Percentiles rank a stretch among this genome's conserved stretches.
Evolutionary conservation across 1,284 basidiomycete species (phyloP).

Genomic region (Amylostereum areolatum): DNA sequence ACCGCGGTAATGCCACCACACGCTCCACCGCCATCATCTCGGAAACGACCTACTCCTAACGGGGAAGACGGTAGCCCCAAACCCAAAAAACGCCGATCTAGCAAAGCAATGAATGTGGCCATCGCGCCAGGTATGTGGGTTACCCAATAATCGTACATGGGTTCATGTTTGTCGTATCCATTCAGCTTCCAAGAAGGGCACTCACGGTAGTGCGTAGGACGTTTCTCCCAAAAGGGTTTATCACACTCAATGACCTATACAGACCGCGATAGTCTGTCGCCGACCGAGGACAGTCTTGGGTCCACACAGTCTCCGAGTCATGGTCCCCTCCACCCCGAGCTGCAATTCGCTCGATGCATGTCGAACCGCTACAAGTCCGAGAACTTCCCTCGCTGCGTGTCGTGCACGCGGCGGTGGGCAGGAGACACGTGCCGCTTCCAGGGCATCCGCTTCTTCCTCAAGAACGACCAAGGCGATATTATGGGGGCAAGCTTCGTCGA

Average conservation of each 20-base stretch:
- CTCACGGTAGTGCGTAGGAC: too few species aligned
- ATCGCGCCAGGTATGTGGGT: conserved; percentile 11
- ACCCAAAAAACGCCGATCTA: conserved; percentile 35
- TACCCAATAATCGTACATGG: too few species aligned
- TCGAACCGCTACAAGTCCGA: conserved; percentile 67
- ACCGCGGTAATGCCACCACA: background rate
- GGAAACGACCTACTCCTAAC: conserved; percentile 31
- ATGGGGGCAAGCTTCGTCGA: conserved; percentile 65
- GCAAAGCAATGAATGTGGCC: conserved; percentile 26
- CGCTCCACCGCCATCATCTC: conserved; percentile 11
- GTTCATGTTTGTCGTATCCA: too few species aligned
- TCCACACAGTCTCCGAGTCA: conserved; percentile 10
- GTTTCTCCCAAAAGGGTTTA: too few species aligned
- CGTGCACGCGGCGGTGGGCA: conserved; percentile 76
- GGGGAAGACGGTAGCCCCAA: conserved; percentile 30
- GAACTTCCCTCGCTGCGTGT: conserved; percentile 69
- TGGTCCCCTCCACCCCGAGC: conserved; percentile 43
- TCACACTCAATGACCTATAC: too few species aligned
- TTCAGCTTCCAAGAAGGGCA: too few species aligned
- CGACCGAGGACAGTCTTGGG: background rate
- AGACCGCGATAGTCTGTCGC: too few species aligned
- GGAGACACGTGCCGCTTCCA: conserved; percentile 80
- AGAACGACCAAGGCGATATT: conserved; percentile 50
- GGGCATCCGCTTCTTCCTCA: conserved; percentile 66
- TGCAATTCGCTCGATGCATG: conserved; percentile 75